Percentiles rank a stretch among this genome's conserved stretches.
phyloP scores from a whole-genome alignment of 225 moss, liverwort and hornwort species.

The Polytrichum commune region DNA sequence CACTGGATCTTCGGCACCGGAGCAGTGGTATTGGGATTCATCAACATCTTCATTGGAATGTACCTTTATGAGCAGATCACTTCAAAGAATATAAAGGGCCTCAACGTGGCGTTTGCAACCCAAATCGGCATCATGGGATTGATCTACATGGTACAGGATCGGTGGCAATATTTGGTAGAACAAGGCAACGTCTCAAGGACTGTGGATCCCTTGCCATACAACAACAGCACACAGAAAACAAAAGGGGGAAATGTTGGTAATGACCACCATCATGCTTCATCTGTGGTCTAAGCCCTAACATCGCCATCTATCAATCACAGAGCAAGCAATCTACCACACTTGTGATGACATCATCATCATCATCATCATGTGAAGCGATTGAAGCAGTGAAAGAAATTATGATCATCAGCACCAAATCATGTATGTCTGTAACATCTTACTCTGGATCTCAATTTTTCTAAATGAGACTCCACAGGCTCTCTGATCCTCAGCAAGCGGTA shows the following conservation, averaged over 20 bases:
- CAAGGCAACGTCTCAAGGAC: constrained; percentile 44
- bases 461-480: too few relatives aligned
- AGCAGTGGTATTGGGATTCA: constrained; percentile 57
- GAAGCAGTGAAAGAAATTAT: too few relatives aligned
- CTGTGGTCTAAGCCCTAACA: too few relatives aligned
- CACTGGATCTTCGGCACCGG: constrained; percentile 74
- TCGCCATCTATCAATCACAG: too few relatives aligned
- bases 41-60: constrained; percentile 67
- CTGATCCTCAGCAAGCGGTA: too few relatives aligned
- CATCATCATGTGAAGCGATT: too few relatives aligned
- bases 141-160: constrained; percentile 63
- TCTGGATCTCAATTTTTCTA: too few relatives aligned
- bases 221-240: constrained; percentile 2
- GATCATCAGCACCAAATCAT: too few relatives aligned
- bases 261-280: too few relatives aligned
- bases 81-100: constrained; percentile 28
- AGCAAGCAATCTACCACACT: too few relatives aligned
- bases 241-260: not conserved
- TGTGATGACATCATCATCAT: too few relatives aligned
- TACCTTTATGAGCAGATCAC: constrained; percentile 36
- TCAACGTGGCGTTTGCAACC: constrained; percentile 63
- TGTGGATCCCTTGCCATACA: constrained; percentile 10
- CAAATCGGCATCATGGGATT: constrained; percentile 49
- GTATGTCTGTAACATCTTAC: too few relatives aligned
- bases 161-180: constrained; percentile 36